Conservation (phyloP, 164 flowering plant species). For the Annona cherimola region DNA sequence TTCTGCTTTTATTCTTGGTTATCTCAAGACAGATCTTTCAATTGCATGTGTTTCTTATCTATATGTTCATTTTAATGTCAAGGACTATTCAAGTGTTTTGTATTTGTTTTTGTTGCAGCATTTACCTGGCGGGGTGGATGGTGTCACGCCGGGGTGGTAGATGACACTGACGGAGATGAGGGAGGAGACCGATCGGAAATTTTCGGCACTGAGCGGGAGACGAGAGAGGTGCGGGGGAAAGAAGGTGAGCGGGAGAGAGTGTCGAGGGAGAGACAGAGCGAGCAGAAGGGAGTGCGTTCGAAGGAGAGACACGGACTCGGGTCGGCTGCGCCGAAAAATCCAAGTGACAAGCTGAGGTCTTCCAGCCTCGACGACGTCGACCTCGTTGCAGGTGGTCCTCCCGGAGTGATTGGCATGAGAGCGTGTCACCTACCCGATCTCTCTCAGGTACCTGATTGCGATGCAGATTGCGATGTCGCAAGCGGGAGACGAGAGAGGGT, state of each 20-base stretch:
- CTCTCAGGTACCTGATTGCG: slow-evolving; percentile 39
- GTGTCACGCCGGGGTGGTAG: too few relatives aligned
- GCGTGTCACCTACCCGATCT: slow-evolving; percentile 47
- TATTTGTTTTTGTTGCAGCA: slow-evolving; percentile 5
- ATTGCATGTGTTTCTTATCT: not conserved
- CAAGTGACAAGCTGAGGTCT: slow-evolving; percentile 46
- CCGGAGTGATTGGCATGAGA: slow-evolving; percentile 50
- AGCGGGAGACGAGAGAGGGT: too few relatives aligned
- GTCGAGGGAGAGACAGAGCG: too few relatives aligned
- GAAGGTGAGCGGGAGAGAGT: too few relatives aligned
- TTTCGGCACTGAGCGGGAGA: too few relatives aligned
- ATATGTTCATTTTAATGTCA: not conserved
- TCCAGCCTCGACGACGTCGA: slow-evolving; percentile 73
- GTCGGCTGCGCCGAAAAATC: slow-evolving; percentile 70
- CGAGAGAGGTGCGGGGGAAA: too few relatives aligned
- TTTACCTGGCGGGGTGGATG: too few relatives aligned
- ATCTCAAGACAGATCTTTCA: not conserved
- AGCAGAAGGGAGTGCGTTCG: too few relatives aligned
- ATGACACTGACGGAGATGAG: too few relatives aligned
- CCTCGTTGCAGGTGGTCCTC: slow-evolving; percentile 55
- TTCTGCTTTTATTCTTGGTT: not conserved
- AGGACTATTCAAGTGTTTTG: not conserved
- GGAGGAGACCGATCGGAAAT: too few relatives aligned
- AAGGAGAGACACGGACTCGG: slow-evolving; percentile 29
- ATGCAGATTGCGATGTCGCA: slow-evolving; percentile 32